Evolutionary conservation across 345 rosid genomes (phyloP), one percentile per base, ranked within the genome.

Genomic region (Salix viminalis): DNA sequence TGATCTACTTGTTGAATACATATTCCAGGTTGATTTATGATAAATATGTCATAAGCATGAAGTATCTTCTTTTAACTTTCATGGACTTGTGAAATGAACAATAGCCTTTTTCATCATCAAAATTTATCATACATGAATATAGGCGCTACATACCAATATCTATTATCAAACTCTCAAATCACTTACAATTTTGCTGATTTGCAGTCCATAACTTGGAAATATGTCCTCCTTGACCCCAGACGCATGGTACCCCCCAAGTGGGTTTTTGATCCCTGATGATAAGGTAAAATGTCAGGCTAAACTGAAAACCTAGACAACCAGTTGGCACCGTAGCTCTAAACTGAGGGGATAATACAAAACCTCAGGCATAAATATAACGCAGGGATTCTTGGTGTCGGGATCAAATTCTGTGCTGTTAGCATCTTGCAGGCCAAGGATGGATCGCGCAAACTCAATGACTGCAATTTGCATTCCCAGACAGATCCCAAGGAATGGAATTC

Each of bases 241-340:
- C 99, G 91, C 99, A 95, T 95, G 77, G 99, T 95, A 81, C 97
- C 94, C 83, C 99, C 99, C 96, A 93, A 90, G 75, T 95, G 99
- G 0, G 99, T 95, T 87, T 90, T 90, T 80, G 99, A 95, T 68
- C 99, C 98, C 99, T 93, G 85, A 62, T 4, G 32, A 23, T 75
- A 73, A 77, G 58, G 72, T 14, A 58, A 42, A 39, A 58, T 42
- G 71, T 10, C 26, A 73, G 18, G 54, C 30, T 26, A 52, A 65
- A 41, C 18, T 9, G 7, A 21, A 19, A 12, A 3, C 7, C 11
- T 19, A 69, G 71, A 65, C 71, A 24, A 13, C 13, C 65, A 15
- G 34, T 16, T 69, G 65, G 36, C 58, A 28, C 10, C 48, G 62
- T 23, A 13, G 36, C 32, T 64, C 44, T 66, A 6, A 42, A 42